Percentiles rank a stretch among this genome's conserved stretches.
These are phyloP conservation scores for Coix lacrymajobi DNA, from an alignment of 176 grass and related monocot species.

Conservation along the genomic window DNA sequence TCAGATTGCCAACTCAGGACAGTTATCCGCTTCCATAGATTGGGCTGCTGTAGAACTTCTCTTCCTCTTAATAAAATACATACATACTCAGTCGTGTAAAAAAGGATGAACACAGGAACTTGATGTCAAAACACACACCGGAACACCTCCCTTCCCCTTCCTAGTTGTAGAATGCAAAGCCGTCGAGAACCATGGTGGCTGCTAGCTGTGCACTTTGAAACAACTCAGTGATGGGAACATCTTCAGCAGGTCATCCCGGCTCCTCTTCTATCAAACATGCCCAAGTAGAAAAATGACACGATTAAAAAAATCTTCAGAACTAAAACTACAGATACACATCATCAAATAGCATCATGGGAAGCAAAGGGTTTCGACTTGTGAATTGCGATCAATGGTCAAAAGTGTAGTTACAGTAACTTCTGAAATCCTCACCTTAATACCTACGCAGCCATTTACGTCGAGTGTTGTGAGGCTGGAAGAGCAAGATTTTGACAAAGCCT, in stretches of 20 bases:
- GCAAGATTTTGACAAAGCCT: slow-evolving; percentile 68
- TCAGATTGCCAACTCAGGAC: neutral
- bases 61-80: neutral
- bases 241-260: slow-evolving; percentile 46
- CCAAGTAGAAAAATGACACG: neutral
- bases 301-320: neutral
- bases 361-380: neutral
- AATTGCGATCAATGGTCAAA: neutral
- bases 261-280: slow-evolving; percentile 59
- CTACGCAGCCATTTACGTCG: slow-evolving; percentile 85
- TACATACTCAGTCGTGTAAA: neutral
- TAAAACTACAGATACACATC: neutral
- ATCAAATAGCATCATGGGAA: neutral
- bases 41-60: neutral
- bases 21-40: neutral
- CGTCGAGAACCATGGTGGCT: neutral
- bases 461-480: slow-evolving; percentile 67
- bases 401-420: neutral
- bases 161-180: neutral
- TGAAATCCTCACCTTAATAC: slow-evolving; percentile 60
- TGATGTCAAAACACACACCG: neutral
- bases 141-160: neutral
- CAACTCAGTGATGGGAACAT: slow-evolving; percentile 60
- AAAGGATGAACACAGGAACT: neutral
- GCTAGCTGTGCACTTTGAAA: slow-evolving; percentile 88